Evolutionary conservation across 441 rosid species (phyloP).

Genomic region (Aleurites moluccanus): DNA sequence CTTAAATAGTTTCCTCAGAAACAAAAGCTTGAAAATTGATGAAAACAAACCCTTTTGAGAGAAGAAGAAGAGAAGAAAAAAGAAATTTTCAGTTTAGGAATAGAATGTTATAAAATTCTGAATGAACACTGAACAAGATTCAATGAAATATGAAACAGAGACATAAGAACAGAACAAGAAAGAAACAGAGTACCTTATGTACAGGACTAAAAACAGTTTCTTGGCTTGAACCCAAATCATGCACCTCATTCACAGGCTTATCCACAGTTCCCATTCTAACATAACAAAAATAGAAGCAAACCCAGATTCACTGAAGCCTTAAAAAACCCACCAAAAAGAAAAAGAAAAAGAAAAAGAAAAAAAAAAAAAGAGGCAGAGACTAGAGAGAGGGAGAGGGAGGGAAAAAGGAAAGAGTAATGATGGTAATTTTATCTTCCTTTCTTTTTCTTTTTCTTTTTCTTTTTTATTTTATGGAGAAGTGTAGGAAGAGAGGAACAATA

Average conservation of each 20-base stretch:
- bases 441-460: too few relatives aligned
- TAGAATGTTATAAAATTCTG: background rate
- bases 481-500: constrained; percentile 16
- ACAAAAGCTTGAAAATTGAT: background rate
- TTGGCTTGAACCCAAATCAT: constrained; percentile 15
- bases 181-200: constrained; percentile 5
- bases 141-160: background rate
- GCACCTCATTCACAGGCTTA: constrained; percentile 16
- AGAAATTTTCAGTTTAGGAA: background rate
- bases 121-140: background rate
- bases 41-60: background rate
- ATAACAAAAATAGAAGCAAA: background rate
- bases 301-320: background rate
- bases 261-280: constrained; percentile 16
- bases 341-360: too few relatives aligned
- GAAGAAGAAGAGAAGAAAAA: too few relatives aligned
- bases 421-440: background rate
- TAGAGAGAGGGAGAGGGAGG: background rate
- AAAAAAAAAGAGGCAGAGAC: too few relatives aligned
- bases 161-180: background rate
- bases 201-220: background rate
- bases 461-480: constrained; percentile 22
- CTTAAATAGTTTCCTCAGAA: background rate
- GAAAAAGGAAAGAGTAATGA: background rate
- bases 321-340: background rate